These are phyloP conservation scores for Rhododendron griersonianum DNA, from an alignment of 148 eudicot genomes.

Conservation along the genomic window DNA sequence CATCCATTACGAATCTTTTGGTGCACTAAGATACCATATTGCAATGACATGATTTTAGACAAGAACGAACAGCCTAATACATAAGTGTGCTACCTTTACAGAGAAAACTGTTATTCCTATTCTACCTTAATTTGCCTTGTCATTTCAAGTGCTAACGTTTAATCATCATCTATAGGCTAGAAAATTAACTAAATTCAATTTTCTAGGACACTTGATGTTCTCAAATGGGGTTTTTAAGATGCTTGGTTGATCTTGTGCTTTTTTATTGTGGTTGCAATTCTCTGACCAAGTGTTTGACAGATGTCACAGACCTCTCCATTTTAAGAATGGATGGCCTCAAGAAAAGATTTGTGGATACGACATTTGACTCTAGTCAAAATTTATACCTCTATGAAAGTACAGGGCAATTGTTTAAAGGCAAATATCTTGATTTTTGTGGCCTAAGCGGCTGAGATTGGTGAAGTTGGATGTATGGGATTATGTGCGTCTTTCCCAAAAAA, in stretches of 20 bases:
- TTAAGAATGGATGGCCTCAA: no score
- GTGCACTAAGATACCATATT: neutral
- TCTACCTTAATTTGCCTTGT: neutral
- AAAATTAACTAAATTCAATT: neutral
- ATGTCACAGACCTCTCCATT: neutral
- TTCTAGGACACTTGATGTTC: neutral
- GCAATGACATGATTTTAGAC: neutral
- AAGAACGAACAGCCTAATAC: neutral
- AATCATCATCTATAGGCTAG: neutral
- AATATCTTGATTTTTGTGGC: neutral
- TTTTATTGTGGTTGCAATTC: neutral
- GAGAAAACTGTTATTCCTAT: neutral
- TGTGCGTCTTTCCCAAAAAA: neutral
- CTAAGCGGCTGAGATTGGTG: neutral
- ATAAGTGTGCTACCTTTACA: neutral
- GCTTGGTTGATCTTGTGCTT: neutral
- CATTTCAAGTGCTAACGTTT: neutral
- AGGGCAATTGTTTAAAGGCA: neutral
- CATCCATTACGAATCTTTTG: neutral
- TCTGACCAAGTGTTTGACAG: neutral
- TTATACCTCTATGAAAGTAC: neutral
- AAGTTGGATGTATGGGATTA: neutral
- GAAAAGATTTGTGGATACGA: no score
- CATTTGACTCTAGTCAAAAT: neutral
- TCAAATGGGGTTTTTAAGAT: neutral